phyloP scores from a whole-genome alignment of 2,329 filamentous ascomycete species.

The Trichoderma harzianum region DNA sequence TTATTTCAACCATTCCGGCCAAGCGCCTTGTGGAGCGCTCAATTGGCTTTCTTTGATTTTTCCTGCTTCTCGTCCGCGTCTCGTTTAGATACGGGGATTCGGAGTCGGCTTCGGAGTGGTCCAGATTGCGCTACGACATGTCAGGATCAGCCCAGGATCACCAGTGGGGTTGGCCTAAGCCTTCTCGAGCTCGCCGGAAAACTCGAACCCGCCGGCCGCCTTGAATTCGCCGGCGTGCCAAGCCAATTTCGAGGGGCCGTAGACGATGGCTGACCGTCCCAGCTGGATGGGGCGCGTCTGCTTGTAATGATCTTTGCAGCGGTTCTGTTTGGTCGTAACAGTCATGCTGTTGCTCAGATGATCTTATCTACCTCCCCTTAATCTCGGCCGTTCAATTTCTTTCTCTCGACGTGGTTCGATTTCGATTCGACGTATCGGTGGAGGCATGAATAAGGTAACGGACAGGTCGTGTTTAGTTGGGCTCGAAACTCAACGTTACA shows the following conservation, averaged over 20 bases:
- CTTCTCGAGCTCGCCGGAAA: constrained; percentile 15
- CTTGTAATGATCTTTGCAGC: neutral
- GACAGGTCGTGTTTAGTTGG: neutral
- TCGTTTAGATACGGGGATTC: neutral
- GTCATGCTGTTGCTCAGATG: neutral
- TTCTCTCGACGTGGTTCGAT: neutral
- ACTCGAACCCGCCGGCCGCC: neutral
- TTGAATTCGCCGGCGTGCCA: neutral
- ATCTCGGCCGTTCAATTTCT: neutral
- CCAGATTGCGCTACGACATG: neutral
- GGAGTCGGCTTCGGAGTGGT: neutral
- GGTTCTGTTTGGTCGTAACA: neutral
- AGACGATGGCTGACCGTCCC: neutral
- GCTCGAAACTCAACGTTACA: neutral
- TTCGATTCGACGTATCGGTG: neutral
- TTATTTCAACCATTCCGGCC: neutral
- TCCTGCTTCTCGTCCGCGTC: neutral
- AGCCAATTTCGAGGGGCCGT: neutral
- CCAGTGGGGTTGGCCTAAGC: neutral
- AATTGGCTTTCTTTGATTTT: neutral
- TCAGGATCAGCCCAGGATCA: neutral
- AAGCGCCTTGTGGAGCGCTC: neutral
- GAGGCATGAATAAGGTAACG: neutral
- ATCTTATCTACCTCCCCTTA: neutral
- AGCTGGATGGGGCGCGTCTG: neutral